Evolutionary conservation across 805 yeast genomes (phyloP).

Genomic region (Deakozyma indianensis): DNA sequence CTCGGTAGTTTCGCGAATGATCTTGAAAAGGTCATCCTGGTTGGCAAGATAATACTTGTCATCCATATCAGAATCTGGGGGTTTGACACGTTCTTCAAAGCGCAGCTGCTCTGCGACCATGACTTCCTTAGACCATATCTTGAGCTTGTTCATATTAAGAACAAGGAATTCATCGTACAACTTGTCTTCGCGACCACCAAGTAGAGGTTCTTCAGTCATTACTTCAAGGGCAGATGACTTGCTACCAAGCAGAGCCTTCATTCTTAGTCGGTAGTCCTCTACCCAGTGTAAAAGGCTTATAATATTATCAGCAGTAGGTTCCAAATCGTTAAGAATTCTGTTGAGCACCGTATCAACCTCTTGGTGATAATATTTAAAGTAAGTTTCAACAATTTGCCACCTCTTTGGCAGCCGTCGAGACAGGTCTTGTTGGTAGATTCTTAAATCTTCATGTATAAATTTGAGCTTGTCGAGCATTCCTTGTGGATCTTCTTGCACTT

Average conservation of each 20-base stretch:
- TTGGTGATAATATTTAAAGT: conserved; percentile 52
- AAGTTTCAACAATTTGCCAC: conserved; percentile 59
- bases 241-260: conserved; percentile 37
- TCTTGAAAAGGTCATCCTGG: conserved; percentile 61
- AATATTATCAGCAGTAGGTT: conserved; percentile 69
- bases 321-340: conserved; percentile 38
- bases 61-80: conserved; percentile 63
- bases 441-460: conserved; percentile 75
- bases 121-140: conserved; percentile 70
- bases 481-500: conserved; percentile 22
- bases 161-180: conserved; percentile 67
- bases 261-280: conserved; percentile 42
- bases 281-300: conserved; percentile 67
- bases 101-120: conserved; percentile 49
- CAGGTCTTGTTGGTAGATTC: conserved; percentile 47
- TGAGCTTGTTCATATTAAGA: conserved; percentile 57
- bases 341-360: conserved; percentile 51
- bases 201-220: conserved; percentile 40
- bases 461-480: conserved; percentile 51
- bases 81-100: conserved; percentile 48
- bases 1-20: conserved; percentile 81
- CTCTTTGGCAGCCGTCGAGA: conserved; percentile 46
- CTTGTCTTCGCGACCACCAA: conserved; percentile 53
- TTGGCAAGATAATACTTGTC: conserved; percentile 56
- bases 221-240: conserved; percentile 25